Percentiles rank a stretch among this genome's conserved stretches.
phyloP scores from a whole-genome alignment of 495 filamentous ascomycete species.

The Neurospora tetraspora region DNA sequence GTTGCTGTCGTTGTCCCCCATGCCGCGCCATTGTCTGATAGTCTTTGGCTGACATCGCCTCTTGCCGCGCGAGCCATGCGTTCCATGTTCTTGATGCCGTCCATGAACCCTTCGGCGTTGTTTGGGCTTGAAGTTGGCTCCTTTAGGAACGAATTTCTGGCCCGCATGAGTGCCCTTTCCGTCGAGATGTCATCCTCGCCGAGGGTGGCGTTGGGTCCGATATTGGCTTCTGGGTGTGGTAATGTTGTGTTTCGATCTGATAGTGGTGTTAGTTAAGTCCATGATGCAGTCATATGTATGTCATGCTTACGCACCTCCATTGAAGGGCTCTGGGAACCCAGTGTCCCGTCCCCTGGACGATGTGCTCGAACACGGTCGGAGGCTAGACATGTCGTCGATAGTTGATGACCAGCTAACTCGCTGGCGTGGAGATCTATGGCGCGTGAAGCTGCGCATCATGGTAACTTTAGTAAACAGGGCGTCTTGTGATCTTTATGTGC shows the following conservation, averaged over 20 bases:
- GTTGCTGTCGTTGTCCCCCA: background rate
- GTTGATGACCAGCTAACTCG: slow-evolving; percentile 7
- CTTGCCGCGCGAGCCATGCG: slow-evolving; percentile 3
- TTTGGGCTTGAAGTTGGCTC: slow-evolving; percentile 1
- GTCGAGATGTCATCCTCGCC: slow-evolving; percentile 21
- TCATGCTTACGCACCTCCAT: slow-evolving; percentile 13
- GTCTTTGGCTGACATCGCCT: background rate
- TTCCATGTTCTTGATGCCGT: slow-evolving; percentile 5
- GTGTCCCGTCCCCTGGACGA: slow-evolving; percentile 19
- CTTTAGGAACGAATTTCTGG: slow-evolving; percentile 17
- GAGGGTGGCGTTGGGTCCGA: slow-evolving; percentile 23
- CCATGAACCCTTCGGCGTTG: slow-evolving; percentile 2
- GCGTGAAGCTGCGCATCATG: slow-evolving; percentile 18
- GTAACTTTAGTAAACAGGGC: slow-evolving; percentile 5
- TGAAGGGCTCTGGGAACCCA: slow-evolving; percentile 27
- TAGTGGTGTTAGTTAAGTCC: background rate
- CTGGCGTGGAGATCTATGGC: slow-evolving; percentile 8
- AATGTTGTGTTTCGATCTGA: slow-evolving; percentile 25
- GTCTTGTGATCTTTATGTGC: background rate
- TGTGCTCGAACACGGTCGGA: slow-evolving; percentile 12
- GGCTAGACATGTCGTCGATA: slow-evolving; percentile 10
- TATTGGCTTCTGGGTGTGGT: slow-evolving; percentile 27
- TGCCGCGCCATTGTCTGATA: background rate
- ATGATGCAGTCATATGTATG: background rate
- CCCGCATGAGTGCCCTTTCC: slow-evolving; percentile 11